Base-by-base conservation (phyloP, 352 stramenopile species). In the Phytophthora colocasiae region DNA sequence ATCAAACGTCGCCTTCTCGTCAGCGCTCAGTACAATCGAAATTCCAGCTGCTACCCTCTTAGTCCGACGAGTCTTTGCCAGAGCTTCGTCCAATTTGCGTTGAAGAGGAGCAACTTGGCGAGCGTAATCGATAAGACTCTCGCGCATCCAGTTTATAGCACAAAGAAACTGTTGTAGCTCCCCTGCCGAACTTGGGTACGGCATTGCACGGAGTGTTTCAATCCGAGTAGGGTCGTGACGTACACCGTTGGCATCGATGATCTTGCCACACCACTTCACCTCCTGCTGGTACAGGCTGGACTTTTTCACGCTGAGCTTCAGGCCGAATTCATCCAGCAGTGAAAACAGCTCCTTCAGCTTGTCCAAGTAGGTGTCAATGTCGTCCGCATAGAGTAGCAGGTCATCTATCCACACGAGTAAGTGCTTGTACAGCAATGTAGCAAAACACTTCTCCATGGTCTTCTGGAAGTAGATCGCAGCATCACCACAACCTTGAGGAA, bases 351-450 rank as follows among this genome's bases (percentile, higher is more conserved):
- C 34, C 1, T 38, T 56, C 3, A 72, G 51, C 19, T 70, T 69
- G 1, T 46, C 22, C 2, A 76, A 17, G 27, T 73, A 79, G 11
- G 22, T 54, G 4, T 68, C 62, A 7, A 70, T 55, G 40, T 69
- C 47, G 0, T 43, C 34, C 3, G 65, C 66, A 46, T 65, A 78
- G 1, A 78, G 19, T 1, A 81, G 60, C 1, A 77, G 12, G 26
- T 80, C 63, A 15, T 50, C 24, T 6, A 50, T 50, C 46, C 29
- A 53, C 2, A 53, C 17, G 3, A 41, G 31, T 0, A 76, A 22
- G 36, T 60, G 49, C 5, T 63, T 11, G 27, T 63, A 58, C 2
- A 71, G 40, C 15, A 66, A n/a, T 0, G 2, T 34, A 2, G 31
- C 14, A 8, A 66, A 55, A 29, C 41, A 61, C 22, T 4, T 11